phyloP scores from a whole-genome alignment of 768 basidiomycete genomes.

The Russula abietina region DNA sequence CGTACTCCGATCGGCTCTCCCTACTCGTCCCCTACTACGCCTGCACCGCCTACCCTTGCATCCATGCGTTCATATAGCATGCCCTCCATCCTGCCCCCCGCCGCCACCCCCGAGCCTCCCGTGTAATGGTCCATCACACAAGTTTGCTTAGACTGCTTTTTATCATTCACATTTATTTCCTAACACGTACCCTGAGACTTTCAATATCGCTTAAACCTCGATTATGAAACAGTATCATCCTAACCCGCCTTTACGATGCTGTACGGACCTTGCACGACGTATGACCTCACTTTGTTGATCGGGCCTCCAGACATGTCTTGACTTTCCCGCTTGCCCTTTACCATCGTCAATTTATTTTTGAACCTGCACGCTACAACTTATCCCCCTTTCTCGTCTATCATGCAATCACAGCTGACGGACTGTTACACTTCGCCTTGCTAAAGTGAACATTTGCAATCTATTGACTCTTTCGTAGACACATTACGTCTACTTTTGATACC shows the following conservation, averaged over 20 bases:
- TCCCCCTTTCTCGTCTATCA: not conserved
- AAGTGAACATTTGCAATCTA: not conserved
- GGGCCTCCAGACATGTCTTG: not conserved
- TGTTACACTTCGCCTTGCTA: not conserved
- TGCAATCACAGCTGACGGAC: constrained; percentile 7
- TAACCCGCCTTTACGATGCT: constrained; percentile 14
- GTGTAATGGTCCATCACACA: constrained; percentile 2
- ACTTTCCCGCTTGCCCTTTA: not conserved
- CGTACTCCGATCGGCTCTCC: constrained; percentile 22
- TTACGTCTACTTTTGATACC: constrained; percentile 17
- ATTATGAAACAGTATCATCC: constrained; percentile 13
- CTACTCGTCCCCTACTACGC: constrained; percentile 25
- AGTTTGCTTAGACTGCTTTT: constrained; percentile 11
- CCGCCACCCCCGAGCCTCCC: constrained; percentile 4
- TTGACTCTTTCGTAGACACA: constrained; percentile 5
- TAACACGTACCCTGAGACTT: not conserved
- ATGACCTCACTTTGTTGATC: constrained; percentile 14
- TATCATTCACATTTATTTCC: constrained; percentile 22
- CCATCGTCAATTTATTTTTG: not conserved
- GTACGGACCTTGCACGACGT: constrained; percentile 16
- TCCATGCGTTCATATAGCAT: constrained; percentile 24
- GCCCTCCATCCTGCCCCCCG: constrained; percentile 20
- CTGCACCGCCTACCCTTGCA: constrained; percentile 14
- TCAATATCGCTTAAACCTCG: not conserved
- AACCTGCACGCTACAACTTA: constrained; percentile 1